Evolutionary conservation across 2,329 filamentous ascomycete genomes (phyloP), one percentile per base, ranked within the genome.

Genomic region (Aspergillus ochraceus): DNA sequence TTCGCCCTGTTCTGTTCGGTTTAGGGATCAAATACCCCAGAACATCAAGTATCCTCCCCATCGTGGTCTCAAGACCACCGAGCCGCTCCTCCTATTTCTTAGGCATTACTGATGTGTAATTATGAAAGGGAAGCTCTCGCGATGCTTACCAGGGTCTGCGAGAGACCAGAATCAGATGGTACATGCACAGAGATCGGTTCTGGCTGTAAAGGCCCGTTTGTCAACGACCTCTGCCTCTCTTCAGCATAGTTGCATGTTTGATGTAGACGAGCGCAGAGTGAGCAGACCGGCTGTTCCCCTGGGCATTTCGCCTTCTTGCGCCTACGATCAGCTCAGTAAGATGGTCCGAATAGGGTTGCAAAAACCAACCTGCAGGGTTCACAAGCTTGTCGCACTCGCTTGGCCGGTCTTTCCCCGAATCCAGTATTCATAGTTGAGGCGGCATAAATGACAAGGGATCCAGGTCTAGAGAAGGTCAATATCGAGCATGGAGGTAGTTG

Each of bases 261-360:
- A 5, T 76, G 74, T 30, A 83, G 71, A n/a, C 81, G 76, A 32
- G 76, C 72, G 68, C 81, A 84, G 54, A 80, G 76, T 2, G 81
- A 82, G 65, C 81, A 84, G 0, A 74, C 64, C 0, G 81, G 81
- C 58, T 79, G 76, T 64, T 83, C 81, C 9, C 81, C 81, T 1
- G 80, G 80, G 60, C 81, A 84, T 69, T 77, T 77, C 30, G 80
- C 78, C 66, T 84, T 84, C 68, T 83, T 84, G 47, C 81, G 76
- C 59, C 81, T 83, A 57, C 4, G 49, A 46, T n/a, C 49, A 47
- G 17, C 8, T 52, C 26, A 32, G 3, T 17, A n/a, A n/a, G 46
- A 17, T 17, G 32, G 9, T 3, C 11, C 14, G 32, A 32, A 42
- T 20, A 22, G 22, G n/a, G 1, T 14, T 20, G 20, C 5, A 12